Conservation (phyloP, 1,139 yeast genomes). For the Sugiyamaella neomexicana region DNA sequence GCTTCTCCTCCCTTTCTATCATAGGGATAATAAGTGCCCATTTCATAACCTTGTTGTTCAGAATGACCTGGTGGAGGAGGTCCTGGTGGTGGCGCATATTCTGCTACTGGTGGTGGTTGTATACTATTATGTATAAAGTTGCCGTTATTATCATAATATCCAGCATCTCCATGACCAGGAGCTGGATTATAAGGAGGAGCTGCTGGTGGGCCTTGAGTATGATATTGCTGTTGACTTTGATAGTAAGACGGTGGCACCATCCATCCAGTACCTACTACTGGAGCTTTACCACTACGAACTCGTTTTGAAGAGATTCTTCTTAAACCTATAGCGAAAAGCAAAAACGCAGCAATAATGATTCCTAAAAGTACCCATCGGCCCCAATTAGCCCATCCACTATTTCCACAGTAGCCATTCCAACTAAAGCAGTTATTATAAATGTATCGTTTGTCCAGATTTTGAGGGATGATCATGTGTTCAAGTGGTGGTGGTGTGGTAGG, state of each 20-base stretch:
- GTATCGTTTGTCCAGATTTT: background rate
- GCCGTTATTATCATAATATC: slow-evolving; percentile 75
- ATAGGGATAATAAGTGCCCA: slow-evolving; percentile 20
- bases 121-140: slow-evolving; percentile 42
- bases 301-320: slow-evolving; percentile 54
- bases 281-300: slow-evolving; percentile 59
- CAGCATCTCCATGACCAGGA: slow-evolving; percentile 69
- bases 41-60: slow-evolving; percentile 20
- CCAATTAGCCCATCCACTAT: slow-evolving; percentile 37
- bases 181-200: slow-evolving; percentile 45
- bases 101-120: background rate
- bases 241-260: slow-evolving; percentile 86
- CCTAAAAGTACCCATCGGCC: slow-evolving; percentile 54
- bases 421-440: background rate
- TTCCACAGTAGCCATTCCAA: slow-evolving; percentile 13
- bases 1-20: slow-evolving; percentile 13
- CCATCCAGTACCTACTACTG: slow-evolving; percentile 85
- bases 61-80: slow-evolving; percentile 18
- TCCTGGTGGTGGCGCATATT: slow-evolving; percentile 28
- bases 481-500: too few relatives aligned
- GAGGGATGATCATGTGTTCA: slow-evolving; percentile 9
- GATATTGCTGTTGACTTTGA: slow-evolving; percentile 67
- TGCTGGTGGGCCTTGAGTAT: slow-evolving; percentile 30
- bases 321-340: slow-evolving; percentile 53
- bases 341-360: slow-evolving; percentile 50